These are phyloP conservation scores for Aspergillus bertholletiae DNA, from an alignment of 495 filamentous ascomycete genomes.

Conservation along the genomic window DNA sequence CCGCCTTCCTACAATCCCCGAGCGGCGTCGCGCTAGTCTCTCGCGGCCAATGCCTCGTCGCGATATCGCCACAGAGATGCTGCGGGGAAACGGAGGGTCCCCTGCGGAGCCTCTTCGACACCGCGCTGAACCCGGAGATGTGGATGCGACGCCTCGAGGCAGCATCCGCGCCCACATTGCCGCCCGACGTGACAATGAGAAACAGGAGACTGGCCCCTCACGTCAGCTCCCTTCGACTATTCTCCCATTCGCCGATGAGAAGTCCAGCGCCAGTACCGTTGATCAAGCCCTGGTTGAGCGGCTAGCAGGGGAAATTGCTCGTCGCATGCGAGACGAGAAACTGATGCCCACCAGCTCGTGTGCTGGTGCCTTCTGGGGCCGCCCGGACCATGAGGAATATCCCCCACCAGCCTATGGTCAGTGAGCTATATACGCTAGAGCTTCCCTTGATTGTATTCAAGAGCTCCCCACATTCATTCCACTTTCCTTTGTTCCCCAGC, in stretches of 20 bases:
- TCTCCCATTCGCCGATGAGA: constrained; percentile 35
- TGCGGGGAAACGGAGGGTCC: constrained; percentile 23
- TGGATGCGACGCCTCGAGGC: constrained; percentile 37
- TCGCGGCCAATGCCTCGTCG: constrained; percentile 24
- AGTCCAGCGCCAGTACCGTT: constrained; percentile 52
- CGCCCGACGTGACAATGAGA: constrained; percentile 19
- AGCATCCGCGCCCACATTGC: constrained; percentile 18
- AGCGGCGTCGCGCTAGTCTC: constrained; percentile 34
- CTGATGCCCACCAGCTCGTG: constrained; percentile 29
- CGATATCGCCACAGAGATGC: constrained; percentile 12
- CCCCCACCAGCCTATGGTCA: constrained; percentile 47
- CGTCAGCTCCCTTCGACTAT: constrained; percentile 32
- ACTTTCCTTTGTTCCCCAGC: constrained; percentile 20
- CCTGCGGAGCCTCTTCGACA: constrained; percentile 24
- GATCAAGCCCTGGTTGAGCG: constrained; percentile 88
- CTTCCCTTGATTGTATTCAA: neutral
- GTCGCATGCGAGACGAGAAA: constrained; percentile 76
- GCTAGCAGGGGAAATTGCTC: constrained; percentile 85
- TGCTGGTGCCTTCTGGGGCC: constrained; percentile 38
- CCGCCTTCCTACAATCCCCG: constrained; percentile 36
- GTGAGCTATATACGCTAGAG: constrained; percentile 20
- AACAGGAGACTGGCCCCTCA: constrained; percentile 29
- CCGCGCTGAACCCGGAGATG: constrained; percentile 22
- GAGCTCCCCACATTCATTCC: neutral
- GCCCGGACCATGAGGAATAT: constrained; percentile 33